Percentiles rank a stretch among this genome's conserved stretches.
These are phyloP conservation scores for Cryptococcus hybrid DNA, from an alignment of 1,284 basidiomycete species.

Conservation along the genomic window DNA sequence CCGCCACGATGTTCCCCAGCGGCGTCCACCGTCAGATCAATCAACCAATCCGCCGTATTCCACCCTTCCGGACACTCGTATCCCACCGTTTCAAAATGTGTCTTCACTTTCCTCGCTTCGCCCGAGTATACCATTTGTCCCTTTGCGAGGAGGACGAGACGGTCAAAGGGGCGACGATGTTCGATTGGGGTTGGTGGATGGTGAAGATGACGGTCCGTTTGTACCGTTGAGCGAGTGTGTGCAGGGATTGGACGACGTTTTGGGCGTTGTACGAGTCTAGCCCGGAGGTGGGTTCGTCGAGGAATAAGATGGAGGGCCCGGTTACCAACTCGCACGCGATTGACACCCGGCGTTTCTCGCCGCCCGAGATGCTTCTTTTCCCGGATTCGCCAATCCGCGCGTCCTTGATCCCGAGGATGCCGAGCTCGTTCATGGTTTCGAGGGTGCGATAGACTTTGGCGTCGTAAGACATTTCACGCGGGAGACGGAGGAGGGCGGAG, in stretches of 20 bases:
- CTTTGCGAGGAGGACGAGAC: constrained; percentile 77
- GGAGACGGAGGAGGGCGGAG: constrained; percentile 83
- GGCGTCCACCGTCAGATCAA: constrained; percentile 83
- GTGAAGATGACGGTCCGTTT: constrained; percentile 95
- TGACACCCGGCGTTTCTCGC: constrained; percentile 91
- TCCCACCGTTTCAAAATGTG: constrained; percentile 76
- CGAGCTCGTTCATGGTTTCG: constrained; percentile 94
- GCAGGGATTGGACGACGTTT: constrained; percentile 88
- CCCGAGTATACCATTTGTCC: constrained; percentile 84
- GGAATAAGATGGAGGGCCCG: constrained; percentile 88
- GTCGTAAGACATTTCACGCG: constrained; percentile 88
- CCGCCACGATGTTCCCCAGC: constrained; percentile 43
- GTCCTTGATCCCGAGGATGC: constrained; percentile 87
- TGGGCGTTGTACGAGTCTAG: constrained; percentile 93
- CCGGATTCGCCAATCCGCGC: constrained; percentile 81
- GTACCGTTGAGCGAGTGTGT: constrained; percentile 79
- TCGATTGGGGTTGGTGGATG: constrained; percentile 97
- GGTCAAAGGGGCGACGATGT: constrained; percentile 93
- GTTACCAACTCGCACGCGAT: constrained; percentile 99
- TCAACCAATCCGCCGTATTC: constrained; percentile 94
- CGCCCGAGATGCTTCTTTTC: constrained; percentile 84
- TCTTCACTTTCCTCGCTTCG: constrained; percentile 67
- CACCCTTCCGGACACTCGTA: constrained; percentile 89
- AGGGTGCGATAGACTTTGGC: constrained; percentile 92
- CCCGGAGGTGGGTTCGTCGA: constrained; percentile 94